These are phyloP conservation scores for Tolypocladium tropicale DNA, from an alignment of 2,329 filamentous ascomycete genomes.

Conservation along the genomic window DNA sequence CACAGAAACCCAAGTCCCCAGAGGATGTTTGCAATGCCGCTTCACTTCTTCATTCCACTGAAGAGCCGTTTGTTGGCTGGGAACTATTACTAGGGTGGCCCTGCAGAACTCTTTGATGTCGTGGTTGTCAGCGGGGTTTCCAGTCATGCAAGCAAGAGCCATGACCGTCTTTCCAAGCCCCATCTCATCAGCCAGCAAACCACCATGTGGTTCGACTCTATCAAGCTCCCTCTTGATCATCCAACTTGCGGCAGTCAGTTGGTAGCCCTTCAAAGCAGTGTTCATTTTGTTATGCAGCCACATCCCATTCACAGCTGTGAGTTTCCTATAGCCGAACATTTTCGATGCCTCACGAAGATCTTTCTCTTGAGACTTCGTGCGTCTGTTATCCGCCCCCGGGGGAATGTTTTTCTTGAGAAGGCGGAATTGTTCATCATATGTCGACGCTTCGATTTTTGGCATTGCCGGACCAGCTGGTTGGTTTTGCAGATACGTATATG, in stretches of 20 bases:
- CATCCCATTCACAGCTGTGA: neutral
- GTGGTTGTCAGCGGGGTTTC: conserved; percentile 34
- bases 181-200: conserved; percentile 52
- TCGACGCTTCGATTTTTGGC: conserved; percentile 1
- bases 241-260: conserved; percentile 40
- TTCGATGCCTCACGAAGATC: conserved; percentile 8
- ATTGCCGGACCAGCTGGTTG: neutral
- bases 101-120: conserved; percentile 23
- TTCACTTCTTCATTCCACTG: conserved; percentile 20
- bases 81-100: conserved; percentile 22
- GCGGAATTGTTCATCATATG: conserved; percentile 1
- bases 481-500: no score
- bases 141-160: conserved; percentile 62
- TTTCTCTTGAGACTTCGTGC: conserved; percentile 1
- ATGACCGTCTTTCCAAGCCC: conserved; percentile 63
- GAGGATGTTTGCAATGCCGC: conserved; percentile 9
- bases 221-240: conserved; percentile 42
- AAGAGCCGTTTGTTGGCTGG: conserved; percentile 7
- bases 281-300: conserved; percentile 12
- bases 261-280: conserved; percentile 30
- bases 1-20: neutral
- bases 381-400: conserved; percentile 3
- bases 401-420: conserved; percentile 7
- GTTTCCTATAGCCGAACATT: conserved; percentile 10
- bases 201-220: conserved; percentile 37